A percentile compares a stretch with the other conserved stretches of the same genome.
phyloP scores from a whole-genome alignment of 345 rosid species.

The Syzygium oleosum region DNA sequence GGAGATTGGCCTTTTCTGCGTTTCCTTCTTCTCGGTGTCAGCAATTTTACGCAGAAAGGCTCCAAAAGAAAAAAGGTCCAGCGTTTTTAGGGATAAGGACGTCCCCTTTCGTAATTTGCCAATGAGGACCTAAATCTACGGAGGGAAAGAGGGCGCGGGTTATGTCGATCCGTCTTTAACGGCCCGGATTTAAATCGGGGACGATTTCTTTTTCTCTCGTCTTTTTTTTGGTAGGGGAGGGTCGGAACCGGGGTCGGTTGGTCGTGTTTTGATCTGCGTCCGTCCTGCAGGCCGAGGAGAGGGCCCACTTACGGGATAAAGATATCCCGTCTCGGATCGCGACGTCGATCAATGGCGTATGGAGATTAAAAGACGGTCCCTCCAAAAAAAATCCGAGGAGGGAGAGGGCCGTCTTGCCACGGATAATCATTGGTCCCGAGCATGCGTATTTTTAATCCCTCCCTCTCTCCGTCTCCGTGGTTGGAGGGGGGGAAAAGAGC shows the following conservation, averaged over 20 bases:
- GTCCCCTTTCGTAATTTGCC: background rate
- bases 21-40: background rate
- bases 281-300: fast-evolving
- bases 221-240: too few relatives aligned
- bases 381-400: background rate
- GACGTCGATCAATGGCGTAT: background rate
- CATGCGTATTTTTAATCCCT: too few relatives aligned
- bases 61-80: background rate
- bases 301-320: fast-evolving
- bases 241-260: too few relatives aligned
- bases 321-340: too few relatives aligned
- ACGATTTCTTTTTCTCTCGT: too few relatives aligned
- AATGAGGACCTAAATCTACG: background rate
- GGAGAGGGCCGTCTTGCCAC: background rate
- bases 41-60: background rate
- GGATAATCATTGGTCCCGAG: background rate
- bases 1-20: background rate
- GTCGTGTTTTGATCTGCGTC: background rate
- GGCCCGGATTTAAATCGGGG: background rate
- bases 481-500: background rate
- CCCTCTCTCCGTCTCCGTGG: background rate
- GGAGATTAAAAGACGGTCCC: background rate
- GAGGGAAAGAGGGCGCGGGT: background rate
- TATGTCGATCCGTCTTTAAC: fast-evolving
- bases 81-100: background rate